A percentile compares a stretch with the other conserved stretches of the same genome.
Conservation (phyloP, 108 stramenopile species). For the Stephanodiscus triporus region DNA sequence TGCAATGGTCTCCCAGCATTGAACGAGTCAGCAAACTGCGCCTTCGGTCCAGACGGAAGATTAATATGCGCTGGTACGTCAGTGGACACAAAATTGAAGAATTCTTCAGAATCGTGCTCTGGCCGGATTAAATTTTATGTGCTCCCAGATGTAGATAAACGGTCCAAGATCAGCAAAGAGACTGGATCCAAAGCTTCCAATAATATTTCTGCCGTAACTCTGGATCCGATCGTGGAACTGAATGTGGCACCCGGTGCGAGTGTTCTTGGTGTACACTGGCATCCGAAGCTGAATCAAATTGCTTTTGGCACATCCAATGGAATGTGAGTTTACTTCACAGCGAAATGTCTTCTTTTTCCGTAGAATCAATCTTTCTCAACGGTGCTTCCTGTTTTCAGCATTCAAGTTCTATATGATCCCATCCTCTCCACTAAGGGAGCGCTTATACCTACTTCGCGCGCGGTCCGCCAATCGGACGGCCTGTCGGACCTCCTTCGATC, state of each 20-base stretch:
- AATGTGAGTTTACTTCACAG: conserved; percentile 25
- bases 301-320: conserved; percentile 69
- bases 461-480: conserved; percentile 57
- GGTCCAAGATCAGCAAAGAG: conserved; percentile 20
- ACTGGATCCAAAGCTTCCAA: conserved; percentile 8
- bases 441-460: conserved; percentile 53
- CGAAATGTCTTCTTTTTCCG: background rate
- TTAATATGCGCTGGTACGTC: conserved; percentile 67
- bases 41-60: conserved; percentile 75
- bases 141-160: conserved; percentile 34
- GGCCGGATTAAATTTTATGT: conserved; percentile 51
- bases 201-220: conserved; percentile 13
- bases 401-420: conserved; percentile 65
- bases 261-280: conserved; percentile 74
- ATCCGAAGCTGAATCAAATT: conserved; percentile 83
- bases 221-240: conserved; percentile 47
- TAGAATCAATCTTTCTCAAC: conserved; percentile 1
- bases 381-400: conserved; percentile 21
- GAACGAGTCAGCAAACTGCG: conserved; percentile 56
- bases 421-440: conserved; percentile 72
- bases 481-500: conserved; percentile 70
- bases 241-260: conserved; percentile 39
- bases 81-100: conserved; percentile 37
- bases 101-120: conserved; percentile 17
- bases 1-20: conserved; percentile 49